Evolutionary conservation across 129 eudicot genomes (phyloP).

Genomic region (Smallanthus sonchifolius): DNA sequence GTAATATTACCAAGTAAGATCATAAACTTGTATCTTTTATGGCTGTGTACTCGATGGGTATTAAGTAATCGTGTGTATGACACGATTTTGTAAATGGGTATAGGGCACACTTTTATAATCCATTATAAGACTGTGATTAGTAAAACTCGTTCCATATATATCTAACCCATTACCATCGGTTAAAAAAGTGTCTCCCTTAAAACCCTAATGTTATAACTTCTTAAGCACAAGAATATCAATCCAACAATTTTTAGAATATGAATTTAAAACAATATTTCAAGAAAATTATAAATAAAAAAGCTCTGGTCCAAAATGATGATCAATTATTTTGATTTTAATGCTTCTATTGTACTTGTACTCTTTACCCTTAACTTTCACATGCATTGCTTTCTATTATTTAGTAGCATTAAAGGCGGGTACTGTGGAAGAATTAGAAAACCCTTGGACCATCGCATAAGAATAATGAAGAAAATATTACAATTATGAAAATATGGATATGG

Average conservation of each 20-base stretch:
- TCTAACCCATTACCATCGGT: too few relatives aligned
- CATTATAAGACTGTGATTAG: too few relatives aligned
- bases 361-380: conserved; percentile 23
- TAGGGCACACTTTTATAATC: too few relatives aligned
- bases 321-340: conserved; percentile 19
- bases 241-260: background rate
- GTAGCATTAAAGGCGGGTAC: conserved; percentile 8
- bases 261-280: background rate
- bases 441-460: conserved; percentile 2
- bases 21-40: too few relatives aligned
- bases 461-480: background rate
- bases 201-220: background rate
- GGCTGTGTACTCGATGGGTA: too few relatives aligned
- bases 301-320: conserved; percentile 14
- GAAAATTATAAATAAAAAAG: background rate
- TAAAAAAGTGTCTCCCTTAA: too few relatives aligned
- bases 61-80: too few relatives aligned
- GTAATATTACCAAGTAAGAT: too few relatives aligned
- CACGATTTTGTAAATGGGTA: too few relatives aligned
- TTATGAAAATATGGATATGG: background rate
- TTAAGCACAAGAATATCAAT: background rate
- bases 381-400: conserved; percentile 18
- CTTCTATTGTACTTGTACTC: conserved; percentile 24
- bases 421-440: background rate
- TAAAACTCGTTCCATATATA: too few relatives aligned